phyloP scores from a whole-genome alignment of 1,284 basidiomycete species.

The Pseudozyma hubeiensis region DNA sequence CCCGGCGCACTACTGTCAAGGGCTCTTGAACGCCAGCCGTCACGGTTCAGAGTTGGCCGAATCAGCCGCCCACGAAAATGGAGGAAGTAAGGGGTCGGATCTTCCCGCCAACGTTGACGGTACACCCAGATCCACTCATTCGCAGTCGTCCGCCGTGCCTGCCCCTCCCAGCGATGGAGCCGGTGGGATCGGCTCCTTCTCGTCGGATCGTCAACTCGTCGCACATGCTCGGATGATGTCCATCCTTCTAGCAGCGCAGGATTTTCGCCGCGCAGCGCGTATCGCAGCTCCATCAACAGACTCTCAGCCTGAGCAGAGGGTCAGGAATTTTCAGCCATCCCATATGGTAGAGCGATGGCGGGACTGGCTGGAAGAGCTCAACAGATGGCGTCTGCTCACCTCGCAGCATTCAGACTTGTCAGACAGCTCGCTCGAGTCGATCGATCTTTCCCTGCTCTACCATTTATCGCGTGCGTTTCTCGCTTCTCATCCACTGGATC shows the following conservation, averaged over 20 bases:
- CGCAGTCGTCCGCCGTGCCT: constrained; percentile 18
- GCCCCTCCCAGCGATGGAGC: constrained; percentile 18
- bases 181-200: constrained; percentile 38
- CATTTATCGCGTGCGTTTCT: constrained; percentile 49
- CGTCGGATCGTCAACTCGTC: constrained; percentile 55
- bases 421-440: constrained; percentile 31
- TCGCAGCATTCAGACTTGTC: constrained; percentile 51
- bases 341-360: constrained; percentile 49
- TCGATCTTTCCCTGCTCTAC: constrained; percentile 49
- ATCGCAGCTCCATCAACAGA: constrained; percentile 15
- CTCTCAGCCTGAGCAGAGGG: constrained; percentile 1
- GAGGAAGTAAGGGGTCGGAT: constrained; percentile 3
- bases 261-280: constrained; percentile 41
- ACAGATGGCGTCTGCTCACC: constrained; percentile 46
- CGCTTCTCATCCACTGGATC: constrained; percentile 48
- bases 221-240: constrained; percentile 58
- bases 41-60: constrained; percentile 31
- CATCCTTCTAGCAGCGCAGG: constrained; percentile 53
- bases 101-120: constrained; percentile 5
- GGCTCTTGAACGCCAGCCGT: constrained; percentile 44
- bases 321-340: constrained; percentile 18
- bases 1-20: constrained; percentile 55
- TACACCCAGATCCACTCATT: constrained; percentile 24
- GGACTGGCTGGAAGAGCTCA: constrained; percentile 51
- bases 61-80: constrained; percentile 3